Base-by-base conservation (phyloP, 345 rosid genomes). In the Eucalyptus leucophloia region DNA sequence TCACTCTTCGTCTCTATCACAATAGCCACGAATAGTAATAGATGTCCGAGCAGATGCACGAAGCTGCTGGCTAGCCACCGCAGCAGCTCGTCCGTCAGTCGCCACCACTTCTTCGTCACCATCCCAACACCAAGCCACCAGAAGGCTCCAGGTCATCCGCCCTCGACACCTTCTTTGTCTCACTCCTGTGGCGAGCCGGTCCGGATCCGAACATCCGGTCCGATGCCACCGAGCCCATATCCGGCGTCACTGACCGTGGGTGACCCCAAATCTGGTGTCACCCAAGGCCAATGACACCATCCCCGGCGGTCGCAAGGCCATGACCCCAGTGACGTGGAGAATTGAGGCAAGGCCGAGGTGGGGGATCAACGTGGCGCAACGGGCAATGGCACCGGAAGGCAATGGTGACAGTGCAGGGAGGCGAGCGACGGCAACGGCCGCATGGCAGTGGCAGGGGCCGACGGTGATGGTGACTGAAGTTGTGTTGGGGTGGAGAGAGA, bases 171-270 rank as follows among this genome's bases (percentile, higher is more conserved):
- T 60, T 60, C 67, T 60, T 6, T 9, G 6, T 56, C 62, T 56
- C 62, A 24, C 62, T 56, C 62, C 62, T 56, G 28, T 60, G 32
- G 15, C 67, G 15, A 26, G 67, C 4, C 4, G 7, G 2, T 56
- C 30, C 4, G 15, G 67, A 26, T 58, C 15, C 6, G 16, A 7
- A 26, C 15, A 6, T 11, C 65, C 2, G 15, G 7, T 58, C 14
- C 26, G n/a, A 58, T 11, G 65, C 15, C 13, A 26, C 65, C 0
- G 15, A 26, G 67, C 16, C 7, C 15, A 26, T 26, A 12, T 60
- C 7, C 4, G 2, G 2, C 11, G n/a, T 26, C 0, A 0, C 67
- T 12, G 15, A 60, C 15, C 4, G 1, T 11, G 67, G 67, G n/a
- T 5, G 65, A 58, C 65, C 65, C 65, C 13, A 58, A 58, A 58